A percentile compares a stretch with the other conserved stretches of the same genome.
These are phyloP conservation scores for Dothidotthia symphoricarpi DNA, from an alignment of 2,329 filamentous ascomycete species.

Conservation along the genomic window DNA sequence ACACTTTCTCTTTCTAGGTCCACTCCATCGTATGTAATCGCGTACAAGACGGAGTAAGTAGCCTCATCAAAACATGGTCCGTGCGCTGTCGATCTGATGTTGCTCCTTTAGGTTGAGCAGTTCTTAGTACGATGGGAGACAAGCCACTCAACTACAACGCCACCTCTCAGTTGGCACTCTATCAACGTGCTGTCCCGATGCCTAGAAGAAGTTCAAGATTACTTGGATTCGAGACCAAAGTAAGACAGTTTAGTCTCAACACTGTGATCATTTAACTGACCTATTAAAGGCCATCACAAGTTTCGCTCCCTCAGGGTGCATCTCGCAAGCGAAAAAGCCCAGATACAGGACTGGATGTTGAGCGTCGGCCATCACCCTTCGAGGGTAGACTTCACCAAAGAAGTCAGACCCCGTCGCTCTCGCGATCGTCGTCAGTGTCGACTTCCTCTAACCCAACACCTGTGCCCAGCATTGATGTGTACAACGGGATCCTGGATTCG, in stretches of 20 bases:
- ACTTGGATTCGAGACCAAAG: slow-evolving; percentile 38
- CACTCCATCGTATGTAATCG: slow-evolving; percentile 30
- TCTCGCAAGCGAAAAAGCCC: slow-evolving; percentile 29
- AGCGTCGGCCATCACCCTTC: slow-evolving; percentile 24
- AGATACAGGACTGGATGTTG: slow-evolving; percentile 11
- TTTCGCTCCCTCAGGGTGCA: not conserved
- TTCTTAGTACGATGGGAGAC: slow-evolving; percentile 45
- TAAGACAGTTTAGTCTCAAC: slow-evolving; percentile 11
- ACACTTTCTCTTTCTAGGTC: slow-evolving; percentile 14
- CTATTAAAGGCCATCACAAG: not conserved
- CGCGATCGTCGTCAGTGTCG: slow-evolving; percentile 25
- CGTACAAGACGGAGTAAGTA: slow-evolving; percentile 23
- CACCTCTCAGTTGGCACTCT: slow-evolving; percentile 47
- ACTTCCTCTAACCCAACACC: slow-evolving; percentile 13
- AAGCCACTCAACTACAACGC: slow-evolving; percentile 3
- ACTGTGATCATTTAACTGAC: not conserved
- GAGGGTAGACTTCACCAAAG: slow-evolving; percentile 12
- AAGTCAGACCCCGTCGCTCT: slow-evolving; percentile 17
- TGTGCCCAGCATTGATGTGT: slow-evolving; percentile 25
- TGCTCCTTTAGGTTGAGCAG: slow-evolving; percentile 39
- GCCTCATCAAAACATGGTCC: slow-evolving; percentile 6
- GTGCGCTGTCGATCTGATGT: slow-evolving; percentile 22
- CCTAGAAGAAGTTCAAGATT: slow-evolving; percentile 45
- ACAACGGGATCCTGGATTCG: slow-evolving; percentile 43
- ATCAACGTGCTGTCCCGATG: slow-evolving; percentile 42